Evolutionary conservation across 257 asterid genomes (phyloP).

Genomic region (Scutellaria galericulata): DNA sequence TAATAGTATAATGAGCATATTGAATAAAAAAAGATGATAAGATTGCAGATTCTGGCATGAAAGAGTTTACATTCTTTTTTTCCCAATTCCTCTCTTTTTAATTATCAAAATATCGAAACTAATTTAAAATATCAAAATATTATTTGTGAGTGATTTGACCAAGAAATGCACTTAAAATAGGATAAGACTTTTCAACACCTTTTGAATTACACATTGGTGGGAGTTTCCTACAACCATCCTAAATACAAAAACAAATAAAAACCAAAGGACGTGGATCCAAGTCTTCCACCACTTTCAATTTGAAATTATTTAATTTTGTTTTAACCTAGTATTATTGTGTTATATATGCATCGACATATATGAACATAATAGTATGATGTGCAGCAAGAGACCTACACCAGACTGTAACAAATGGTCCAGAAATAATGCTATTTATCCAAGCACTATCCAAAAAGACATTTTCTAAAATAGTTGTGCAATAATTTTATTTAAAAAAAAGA

Average conservation of each 20-base stretch:
- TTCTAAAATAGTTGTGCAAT: not conserved
- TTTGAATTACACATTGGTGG: conserved; percentile 24
- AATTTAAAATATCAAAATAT: not conserved
- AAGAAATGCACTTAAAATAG: conserved; percentile 19
- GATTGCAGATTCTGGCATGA: not conserved
- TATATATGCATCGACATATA: too few relatives aligned
- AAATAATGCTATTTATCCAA: too few relatives aligned
- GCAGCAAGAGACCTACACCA: too few relatives aligned
- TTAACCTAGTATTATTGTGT: too few relatives aligned
- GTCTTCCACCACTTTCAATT: conserved; percentile 13
- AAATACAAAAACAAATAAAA: not conserved
- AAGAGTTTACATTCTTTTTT: too few relatives aligned
- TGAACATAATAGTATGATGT: too few relatives aligned
- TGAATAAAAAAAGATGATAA: not conserved
- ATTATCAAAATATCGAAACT: not conserved
- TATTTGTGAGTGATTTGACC: not conserved
- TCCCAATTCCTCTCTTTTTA: not conserved
- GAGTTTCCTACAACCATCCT: not conserved
- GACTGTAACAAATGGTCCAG: too few relatives aligned
- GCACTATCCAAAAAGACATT: too few relatives aligned
- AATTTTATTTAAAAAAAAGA: not conserved
- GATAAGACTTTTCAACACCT: not conserved
- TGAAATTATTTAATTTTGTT: not conserved
- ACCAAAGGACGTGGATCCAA: conserved; percentile 1
- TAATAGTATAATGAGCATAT: too few relatives aligned